Evolutionary conservation across 1,284 basidiomycete species (phyloP).

Genomic region (Pholiota adiposa): DNA sequence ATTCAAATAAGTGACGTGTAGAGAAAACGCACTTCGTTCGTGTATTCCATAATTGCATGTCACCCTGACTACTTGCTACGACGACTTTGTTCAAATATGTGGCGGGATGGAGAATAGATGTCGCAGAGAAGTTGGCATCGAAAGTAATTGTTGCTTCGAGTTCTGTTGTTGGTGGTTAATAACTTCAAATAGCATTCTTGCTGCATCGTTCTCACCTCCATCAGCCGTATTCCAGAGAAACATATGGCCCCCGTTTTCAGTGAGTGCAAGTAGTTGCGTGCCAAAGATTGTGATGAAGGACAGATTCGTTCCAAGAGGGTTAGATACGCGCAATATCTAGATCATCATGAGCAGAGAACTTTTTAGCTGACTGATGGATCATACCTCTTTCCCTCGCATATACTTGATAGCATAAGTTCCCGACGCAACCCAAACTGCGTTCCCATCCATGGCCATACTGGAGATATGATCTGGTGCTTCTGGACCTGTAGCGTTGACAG

Average conservation of each 20-base stretch:
- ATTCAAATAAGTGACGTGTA: not conserved
- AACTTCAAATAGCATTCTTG: not conserved
- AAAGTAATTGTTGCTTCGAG: slow-evolving; percentile 74
- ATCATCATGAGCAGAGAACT: slow-evolving; percentile 12
- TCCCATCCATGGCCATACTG: slow-evolving; percentile 82
- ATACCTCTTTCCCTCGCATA: slow-evolving; percentile 85
- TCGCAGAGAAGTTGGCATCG: slow-evolving; percentile 82
- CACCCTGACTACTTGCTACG: slow-evolving; percentile 82
- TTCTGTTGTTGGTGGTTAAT: slow-evolving; percentile 39
- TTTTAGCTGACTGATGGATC: slow-evolving; percentile 23
- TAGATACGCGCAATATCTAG: slow-evolving; percentile 57
- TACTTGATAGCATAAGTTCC: slow-evolving; percentile 81
- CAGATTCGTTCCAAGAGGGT: slow-evolving; percentile 65
- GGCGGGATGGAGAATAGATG: slow-evolving; percentile 86
- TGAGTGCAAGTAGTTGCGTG: slow-evolving; percentile 77
- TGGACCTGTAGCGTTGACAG: slow-evolving; percentile 57
- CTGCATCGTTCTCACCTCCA: slow-evolving; percentile 48
- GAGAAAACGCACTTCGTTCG: slow-evolving; percentile 67
- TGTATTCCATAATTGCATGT: slow-evolving; percentile 94
- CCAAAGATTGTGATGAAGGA: slow-evolving; percentile 79
- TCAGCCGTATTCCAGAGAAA: slow-evolving; percentile 79
- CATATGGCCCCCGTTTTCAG: slow-evolving; percentile 81
- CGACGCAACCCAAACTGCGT: slow-evolving; percentile 84
- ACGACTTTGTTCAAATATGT: slow-evolving; percentile 98
- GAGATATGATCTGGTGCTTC: slow-evolving; percentile 78